Conservation (phyloP, 169 alveolate genomes). For the Eimeria acervulina region DNA sequence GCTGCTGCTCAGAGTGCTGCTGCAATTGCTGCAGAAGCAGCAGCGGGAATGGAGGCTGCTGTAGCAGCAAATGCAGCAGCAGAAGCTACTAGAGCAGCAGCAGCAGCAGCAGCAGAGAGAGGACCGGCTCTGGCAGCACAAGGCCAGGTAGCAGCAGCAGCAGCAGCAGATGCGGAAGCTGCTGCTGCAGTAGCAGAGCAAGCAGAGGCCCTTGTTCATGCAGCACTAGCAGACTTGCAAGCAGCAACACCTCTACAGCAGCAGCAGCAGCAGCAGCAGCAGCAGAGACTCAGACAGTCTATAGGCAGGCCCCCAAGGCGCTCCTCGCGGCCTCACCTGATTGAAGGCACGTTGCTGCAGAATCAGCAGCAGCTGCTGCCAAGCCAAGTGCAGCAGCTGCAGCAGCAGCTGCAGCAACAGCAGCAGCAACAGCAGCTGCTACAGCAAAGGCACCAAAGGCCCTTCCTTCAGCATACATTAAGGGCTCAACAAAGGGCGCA, state of each 20-base stretch:
- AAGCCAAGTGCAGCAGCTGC: slow-evolving; percentile 33
- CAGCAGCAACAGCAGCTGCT: not conserved
- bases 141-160: not conserved
- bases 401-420: slow-evolving; percentile 40
- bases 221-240: not conserved
- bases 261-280: slow-evolving; percentile 74
- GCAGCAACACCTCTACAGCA: slow-evolving; percentile 4
- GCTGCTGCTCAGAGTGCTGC: slow-evolving; percentile 7
- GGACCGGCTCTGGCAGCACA: slow-evolving; percentile 18
- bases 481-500: not conserved
- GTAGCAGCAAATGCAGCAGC: too few species aligned
- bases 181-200: slow-evolving; percentile 47
- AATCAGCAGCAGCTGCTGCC: slow-evolving; percentile 32
- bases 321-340: slow-evolving; percentile 5
- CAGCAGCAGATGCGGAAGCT: not conserved
- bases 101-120: slow-evolving; percentile 36
- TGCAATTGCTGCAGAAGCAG: not conserved
- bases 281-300: slow-evolving; percentile 10
- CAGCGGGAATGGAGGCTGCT: too few species aligned
- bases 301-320: slow-evolving; percentile 43
- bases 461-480: not conserved
- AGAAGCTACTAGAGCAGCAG: slow-evolving; percentile 6
- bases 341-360: not conserved
- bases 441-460: not conserved
- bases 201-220: slow-evolving; percentile 44